Percentiles rank a stretch among this genome's conserved stretches.
Conservation (phyloP, 2,329 filamentous ascomycete genomes). For the Fusarium sp. region DNA sequence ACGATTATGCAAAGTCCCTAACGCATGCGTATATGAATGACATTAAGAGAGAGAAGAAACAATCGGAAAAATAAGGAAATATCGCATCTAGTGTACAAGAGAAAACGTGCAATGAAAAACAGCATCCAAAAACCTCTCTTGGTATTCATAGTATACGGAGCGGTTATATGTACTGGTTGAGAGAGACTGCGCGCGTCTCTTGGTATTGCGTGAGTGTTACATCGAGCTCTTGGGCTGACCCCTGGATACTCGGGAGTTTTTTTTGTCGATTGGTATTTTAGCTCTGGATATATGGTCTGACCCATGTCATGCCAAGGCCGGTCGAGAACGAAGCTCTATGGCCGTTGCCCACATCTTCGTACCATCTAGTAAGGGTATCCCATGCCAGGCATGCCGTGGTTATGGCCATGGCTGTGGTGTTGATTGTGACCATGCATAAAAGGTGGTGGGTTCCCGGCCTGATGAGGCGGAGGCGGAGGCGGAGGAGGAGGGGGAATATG, state of each 20-base stretch:
- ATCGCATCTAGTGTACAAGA: constrained; percentile 47
- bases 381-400: constrained; percentile 49
- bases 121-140: constrained; percentile 48
- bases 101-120: constrained; percentile 25
- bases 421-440: constrained; percentile 47
- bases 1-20: constrained; percentile 41
- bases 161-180: constrained; percentile 42
- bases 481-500: constrained; percentile 28
- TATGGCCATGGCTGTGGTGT: constrained; percentile 27
- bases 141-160: constrained; percentile 46
- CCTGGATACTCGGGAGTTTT: constrained; percentile 12
- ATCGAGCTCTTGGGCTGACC: constrained; percentile 17
- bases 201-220: constrained; percentile 30
- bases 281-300: neutral
- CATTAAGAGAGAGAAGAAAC: constrained; percentile 11
- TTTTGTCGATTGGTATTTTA: constrained; percentile 19
- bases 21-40: constrained; percentile 32
- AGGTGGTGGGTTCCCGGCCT: constrained; percentile 35
- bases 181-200: constrained; percentile 27
- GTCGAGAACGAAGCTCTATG: neutral
- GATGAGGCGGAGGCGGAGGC: constrained; percentile 43
- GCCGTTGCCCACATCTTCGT: constrained; percentile 7
- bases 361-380: constrained; percentile 48
- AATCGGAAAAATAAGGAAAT: constrained; percentile 18
- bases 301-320: neutral